Evolutionary conservation across 805 yeast species (phyloP).

Genomic region (Candida boidinii): DNA sequence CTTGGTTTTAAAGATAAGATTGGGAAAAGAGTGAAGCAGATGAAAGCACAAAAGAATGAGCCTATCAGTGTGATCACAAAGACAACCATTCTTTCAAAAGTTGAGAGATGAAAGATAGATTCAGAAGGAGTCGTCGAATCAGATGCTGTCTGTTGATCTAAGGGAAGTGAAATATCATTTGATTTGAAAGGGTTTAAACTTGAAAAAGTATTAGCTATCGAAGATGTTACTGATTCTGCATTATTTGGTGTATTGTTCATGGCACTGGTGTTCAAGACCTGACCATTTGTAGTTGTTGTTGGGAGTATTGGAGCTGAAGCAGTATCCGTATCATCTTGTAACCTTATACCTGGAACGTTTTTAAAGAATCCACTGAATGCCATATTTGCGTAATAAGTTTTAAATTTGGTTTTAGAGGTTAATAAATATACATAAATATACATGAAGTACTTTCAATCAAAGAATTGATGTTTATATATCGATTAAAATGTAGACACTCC

Average conservation of each 20-base stretch:
- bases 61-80: constrained; percentile 69
- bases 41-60: constrained; percentile 59
- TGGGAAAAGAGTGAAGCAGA: constrained; percentile 76
- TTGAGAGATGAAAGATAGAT: constrained; percentile 42
- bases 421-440: too few species aligned
- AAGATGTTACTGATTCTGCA: too few species aligned
- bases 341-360: background rate
- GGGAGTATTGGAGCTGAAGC: background rate
- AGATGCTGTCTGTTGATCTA: background rate
- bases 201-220: background rate
- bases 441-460: too few species aligned
- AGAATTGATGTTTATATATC: too few species aligned
- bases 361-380: background rate
- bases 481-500: too few species aligned
- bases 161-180: background rate
- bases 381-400: too few species aligned
- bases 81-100: constrained; percentile 69
- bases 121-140: constrained; percentile 2
- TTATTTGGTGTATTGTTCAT: too few species aligned
- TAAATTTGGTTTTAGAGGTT: too few species aligned
- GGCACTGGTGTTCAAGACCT: too few species aligned
- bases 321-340: background rate
- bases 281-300: background rate
- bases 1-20: constrained; percentile 75
- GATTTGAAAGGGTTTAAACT: background rate